These are phyloP conservation scores for Paramecium pentaurelia DNA, from an alignment of 73 alveolate species.

Conservation along the genomic window DNA sequence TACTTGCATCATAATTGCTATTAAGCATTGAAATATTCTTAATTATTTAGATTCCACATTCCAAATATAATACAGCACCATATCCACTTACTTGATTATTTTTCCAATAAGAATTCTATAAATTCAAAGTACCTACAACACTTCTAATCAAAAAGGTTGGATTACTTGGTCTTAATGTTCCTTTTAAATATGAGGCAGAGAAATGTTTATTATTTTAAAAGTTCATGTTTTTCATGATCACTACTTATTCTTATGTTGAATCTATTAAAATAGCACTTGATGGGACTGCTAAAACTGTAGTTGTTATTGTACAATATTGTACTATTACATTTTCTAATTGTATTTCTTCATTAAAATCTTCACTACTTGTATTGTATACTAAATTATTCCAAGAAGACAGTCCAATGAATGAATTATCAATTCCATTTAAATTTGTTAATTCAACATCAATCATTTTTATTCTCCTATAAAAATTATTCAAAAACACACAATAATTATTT, in stretches of 20 bases:
- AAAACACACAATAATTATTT: slow-evolving; percentile 20
- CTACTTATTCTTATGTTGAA: slow-evolving; percentile 1
- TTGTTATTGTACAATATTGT: not conserved
- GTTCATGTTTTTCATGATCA: not conserved
- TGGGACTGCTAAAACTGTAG: slow-evolving; percentile 50
- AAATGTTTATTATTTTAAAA: not conserved
- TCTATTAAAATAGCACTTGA: slow-evolving; percentile 21
- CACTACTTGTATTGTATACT: slow-evolving; percentile 11
- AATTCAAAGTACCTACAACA: not conserved
- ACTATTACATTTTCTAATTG: not conserved
- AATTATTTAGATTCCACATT: not conserved
- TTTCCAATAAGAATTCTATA: not conserved
- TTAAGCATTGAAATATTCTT: not conserved
- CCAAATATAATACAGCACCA: slow-evolving; percentile 26
- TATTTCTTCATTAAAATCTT: not conserved
- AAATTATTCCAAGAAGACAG: slow-evolving; percentile 32
- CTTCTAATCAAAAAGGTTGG: slow-evolving; percentile 15
- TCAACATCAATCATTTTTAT: not conserved
- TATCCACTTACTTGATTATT: slow-evolving; percentile 10
- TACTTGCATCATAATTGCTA: not conserved
- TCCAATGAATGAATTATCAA: slow-evolving; percentile 33
- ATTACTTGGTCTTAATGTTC: slow-evolving; percentile 8
- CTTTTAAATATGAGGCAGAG: not conserved
- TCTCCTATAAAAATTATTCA: not conserved
- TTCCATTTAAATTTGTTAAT: not conserved